These are phyloP conservation scores for Pleurostoma richardsiae DNA, from an alignment of 2,329 filamentous ascomycete genomes.

Conservation along the genomic window DNA sequence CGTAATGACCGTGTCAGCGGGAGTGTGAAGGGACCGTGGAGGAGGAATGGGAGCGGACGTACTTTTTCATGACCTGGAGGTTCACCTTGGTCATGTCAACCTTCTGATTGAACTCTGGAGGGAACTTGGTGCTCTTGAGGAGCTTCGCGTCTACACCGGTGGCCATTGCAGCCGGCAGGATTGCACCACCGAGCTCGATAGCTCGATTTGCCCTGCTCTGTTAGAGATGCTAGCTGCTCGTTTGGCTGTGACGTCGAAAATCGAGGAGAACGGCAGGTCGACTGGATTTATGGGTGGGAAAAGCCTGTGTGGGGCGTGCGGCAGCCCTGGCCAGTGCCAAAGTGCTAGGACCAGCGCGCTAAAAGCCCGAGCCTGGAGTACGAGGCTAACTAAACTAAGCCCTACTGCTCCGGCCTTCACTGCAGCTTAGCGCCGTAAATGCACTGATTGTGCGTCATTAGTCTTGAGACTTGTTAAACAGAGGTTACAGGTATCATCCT, in stretches of 20 bases:
- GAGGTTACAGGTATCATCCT: too few relatives aligned
- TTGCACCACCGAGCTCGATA: neutral
- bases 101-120: slow-evolving; percentile 87
- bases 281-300: too few relatives aligned
- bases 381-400: too few relatives aligned
- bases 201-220: neutral
- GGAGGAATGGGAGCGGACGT: slow-evolving; percentile 24
- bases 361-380: too few relatives aligned
- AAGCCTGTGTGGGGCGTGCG: too few relatives aligned
- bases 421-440: too few relatives aligned
- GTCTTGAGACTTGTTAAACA: too few relatives aligned
- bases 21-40: neutral
- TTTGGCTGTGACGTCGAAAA: neutral
- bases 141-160: slow-evolving; percentile 85
- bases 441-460: too few relatives aligned
- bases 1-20: slow-evolving; percentile 7
- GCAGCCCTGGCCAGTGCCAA: too few relatives aligned
- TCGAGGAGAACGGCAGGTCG: too few relatives aligned
- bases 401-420: too few relatives aligned
- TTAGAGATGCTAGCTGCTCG: neutral
- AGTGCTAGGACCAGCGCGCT: too few relatives aligned
- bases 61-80: slow-evolving; percentile 97
- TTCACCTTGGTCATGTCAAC: slow-evolving; percentile 98
- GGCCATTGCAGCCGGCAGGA: slow-evolving; percentile 55
- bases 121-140: slow-evolving; percentile 87